Evolutionary conservation across 352 stramenopile genomes (phyloP).

Genomic region (Saprolegnia diclina): DNA sequence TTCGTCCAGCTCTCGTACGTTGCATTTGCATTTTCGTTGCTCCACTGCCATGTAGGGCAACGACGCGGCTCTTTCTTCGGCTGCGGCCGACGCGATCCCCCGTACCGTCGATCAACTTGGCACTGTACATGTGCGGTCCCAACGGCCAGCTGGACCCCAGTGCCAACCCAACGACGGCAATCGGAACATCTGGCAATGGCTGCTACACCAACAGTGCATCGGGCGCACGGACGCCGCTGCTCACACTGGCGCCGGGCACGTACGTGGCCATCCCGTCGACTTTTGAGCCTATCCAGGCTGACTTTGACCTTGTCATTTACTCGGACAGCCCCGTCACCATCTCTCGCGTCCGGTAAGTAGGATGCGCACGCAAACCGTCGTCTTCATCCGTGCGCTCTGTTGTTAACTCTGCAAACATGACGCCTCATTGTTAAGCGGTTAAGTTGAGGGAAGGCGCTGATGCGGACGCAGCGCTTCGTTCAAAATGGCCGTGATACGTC

Average conservation of each 20-base stretch:
- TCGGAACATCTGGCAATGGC: slow-evolving; percentile 47
- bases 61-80: slow-evolving; percentile 39
- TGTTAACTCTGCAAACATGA: too few species aligned
- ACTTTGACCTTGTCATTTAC: slow-evolving; percentile 56
- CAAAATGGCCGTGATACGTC: too few species aligned
- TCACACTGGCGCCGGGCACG: slow-evolving; percentile 43
- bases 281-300: slow-evolving; percentile 52
- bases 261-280: slow-evolving; percentile 75
- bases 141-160: slow-evolving; percentile 56
- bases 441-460: too few species aligned
- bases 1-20: slow-evolving; percentile 43
- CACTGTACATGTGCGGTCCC: slow-evolving; percentile 56
- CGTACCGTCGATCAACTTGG: slow-evolving; percentile 60
- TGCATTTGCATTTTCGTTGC: slow-evolving; percentile 31
- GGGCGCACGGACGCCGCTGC: slow-evolving; percentile 41
- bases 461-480: too few species aligned
- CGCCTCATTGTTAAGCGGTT: too few species aligned
- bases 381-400: too few species aligned
- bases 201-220: slow-evolving; percentile 53
- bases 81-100: slow-evolving; percentile 26
- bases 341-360: not conserved
- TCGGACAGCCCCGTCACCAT: slow-evolving; percentile 35
- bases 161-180: slow-evolving; percentile 45
- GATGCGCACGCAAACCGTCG: too few species aligned
- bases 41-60: not conserved